Base-by-base conservation (phyloP, 1,284 basidiomycete species). In the Cutaneotrichosporon mucoides region DNA sequence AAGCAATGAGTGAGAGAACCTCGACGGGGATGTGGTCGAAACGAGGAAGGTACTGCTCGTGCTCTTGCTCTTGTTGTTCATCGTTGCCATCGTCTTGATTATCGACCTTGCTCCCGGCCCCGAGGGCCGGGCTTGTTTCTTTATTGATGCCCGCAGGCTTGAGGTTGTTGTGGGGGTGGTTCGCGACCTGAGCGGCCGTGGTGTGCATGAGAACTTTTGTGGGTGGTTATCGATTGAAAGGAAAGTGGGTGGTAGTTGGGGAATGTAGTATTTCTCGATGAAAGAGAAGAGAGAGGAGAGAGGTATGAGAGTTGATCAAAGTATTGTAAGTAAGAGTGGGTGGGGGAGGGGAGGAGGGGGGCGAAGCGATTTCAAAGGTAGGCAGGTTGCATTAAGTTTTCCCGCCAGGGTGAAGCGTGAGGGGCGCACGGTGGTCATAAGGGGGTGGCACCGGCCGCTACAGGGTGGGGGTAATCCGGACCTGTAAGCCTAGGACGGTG, bases 1-100 rank as follows among this genome's bases (percentile, higher is more conserved):
- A 67, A 9, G 66, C 66, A 53, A 73, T 64, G 55, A 68, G 66
- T 40, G 67, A 70, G 8, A 75, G 62, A 12, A 72, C 68, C 61
- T 75, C 73, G 57, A 72, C 59, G 38, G 73, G 73, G 37, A 75
- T 35, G 82, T 65, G 56, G 75, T 80, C 57, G 48, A 65, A 33
- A 8, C 55, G 38, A 6, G 53, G 53, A 35, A 55, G 53, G 36
- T 10, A 36, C 40, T 47, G 45, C 45, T 47, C 45, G 33, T 16
- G 24, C 24, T 47, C 16, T 15, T 24, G 24, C 24, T 24, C 24
- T 24, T 24, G 24, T 24, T 24, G 24, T 24, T 24, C 24, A 24
- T 40, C 51, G 24, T 53, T 38, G 36, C 13, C 37, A 16, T 50
- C 48, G 48, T 13, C 37, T 12, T 50, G 11, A 13, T n/a, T 6